phyloP scores from a whole-genome alignment of 805 yeast genomes.

The Pichia ethanolica region DNA sequence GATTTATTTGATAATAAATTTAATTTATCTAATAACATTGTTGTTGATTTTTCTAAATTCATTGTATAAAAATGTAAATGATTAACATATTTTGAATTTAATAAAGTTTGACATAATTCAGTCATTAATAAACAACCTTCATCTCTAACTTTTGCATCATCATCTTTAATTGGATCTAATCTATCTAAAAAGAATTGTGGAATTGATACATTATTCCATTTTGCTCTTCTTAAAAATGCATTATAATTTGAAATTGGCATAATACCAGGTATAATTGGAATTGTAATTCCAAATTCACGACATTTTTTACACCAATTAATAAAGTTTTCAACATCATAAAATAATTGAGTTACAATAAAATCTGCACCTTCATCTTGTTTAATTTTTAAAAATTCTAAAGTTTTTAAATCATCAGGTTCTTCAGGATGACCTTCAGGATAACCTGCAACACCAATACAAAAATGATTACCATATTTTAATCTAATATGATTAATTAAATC shows the following conservation, averaged over 20 bases:
- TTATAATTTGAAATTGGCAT: constrained; percentile 98
- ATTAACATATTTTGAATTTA: constrained; percentile 63
- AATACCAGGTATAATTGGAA: constrained; percentile 94
- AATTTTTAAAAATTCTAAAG: constrained; percentile 64
- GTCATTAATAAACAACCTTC: constrained; percentile 76
- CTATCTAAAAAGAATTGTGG: constrained; percentile 66
- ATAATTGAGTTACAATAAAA: constrained; percentile 94
- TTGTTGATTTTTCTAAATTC: constrained; percentile 89
- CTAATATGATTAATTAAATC: constrained; percentile 78
- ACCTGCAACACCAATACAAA: constrained; percentile 93
- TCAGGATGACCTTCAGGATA: constrained; percentile 98
- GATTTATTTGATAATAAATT: constrained; percentile 35
- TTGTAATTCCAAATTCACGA: constrained; percentile 62
- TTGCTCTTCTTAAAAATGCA: constrained; percentile 85
- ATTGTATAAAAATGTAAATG: constrained; percentile 96
- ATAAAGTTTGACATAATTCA: constrained; percentile 69
- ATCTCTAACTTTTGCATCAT: constrained; percentile 81
- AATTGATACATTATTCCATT: constrained; percentile 82
- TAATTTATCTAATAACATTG: constrained; percentile 77
- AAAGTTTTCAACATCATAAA: constrained; percentile 85
- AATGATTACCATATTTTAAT: constrained; percentile 73
- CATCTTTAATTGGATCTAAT: constrained; percentile 79
- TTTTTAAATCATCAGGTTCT: constrained; percentile 47
- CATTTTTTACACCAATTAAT: constrained; percentile 72
- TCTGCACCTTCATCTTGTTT: constrained; percentile 93